Percentiles rank a stretch among this genome's conserved stretches.
Evolutionary conservation across 495 filamentous ascomycete species (phyloP).

Genomic region (Penicillium psychrofluorescens): DNA sequence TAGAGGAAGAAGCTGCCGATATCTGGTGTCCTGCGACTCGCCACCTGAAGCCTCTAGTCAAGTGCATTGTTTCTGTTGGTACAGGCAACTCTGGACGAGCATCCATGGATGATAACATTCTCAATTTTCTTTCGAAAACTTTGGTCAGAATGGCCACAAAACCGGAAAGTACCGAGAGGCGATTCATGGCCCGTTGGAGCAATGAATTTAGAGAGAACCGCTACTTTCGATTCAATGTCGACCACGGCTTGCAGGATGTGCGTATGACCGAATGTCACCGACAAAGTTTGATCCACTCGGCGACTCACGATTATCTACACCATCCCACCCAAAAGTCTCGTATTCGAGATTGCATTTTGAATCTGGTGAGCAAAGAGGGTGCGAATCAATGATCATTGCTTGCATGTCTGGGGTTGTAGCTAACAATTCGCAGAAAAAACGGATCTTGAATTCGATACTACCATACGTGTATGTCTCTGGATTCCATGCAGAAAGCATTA

Average conservation of each 20-base stretch:
- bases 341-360: conserved; percentile 6
- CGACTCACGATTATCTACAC: conserved; percentile 14
- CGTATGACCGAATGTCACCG: conserved; percentile 10
- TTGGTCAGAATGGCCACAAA: conserved; percentile 17
- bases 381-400: no score
- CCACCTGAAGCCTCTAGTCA: conserved; percentile 11
- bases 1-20: conserved; percentile 19
- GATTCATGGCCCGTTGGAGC: conserved; percentile 15
- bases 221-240: conserved; percentile 12
- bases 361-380: conserved; percentile 2
- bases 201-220: conserved; percentile 1
- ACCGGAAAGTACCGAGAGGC: conserved; percentile 8
- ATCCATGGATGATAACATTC: conserved; percentile 9
- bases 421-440: conserved; percentile 5
- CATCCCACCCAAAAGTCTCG: conserved; percentile 1
- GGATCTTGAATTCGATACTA: conserved; percentile 2
- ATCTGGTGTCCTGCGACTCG: conserved; percentile 14
- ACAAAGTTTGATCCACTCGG: conserved; percentile 8
- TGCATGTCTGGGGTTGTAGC: no score
- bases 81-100: conserved; percentile 1
- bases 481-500: no score
- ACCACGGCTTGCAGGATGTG: conserved; percentile 10
- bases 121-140: conserved; percentile 17
- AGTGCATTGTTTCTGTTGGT: conserved; percentile 19
- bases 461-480: conserved; percentile 6